Conservation (phyloP, 2,329 filamentous ascomycete species). For the Chaetomiaceae sp. region DNA sequence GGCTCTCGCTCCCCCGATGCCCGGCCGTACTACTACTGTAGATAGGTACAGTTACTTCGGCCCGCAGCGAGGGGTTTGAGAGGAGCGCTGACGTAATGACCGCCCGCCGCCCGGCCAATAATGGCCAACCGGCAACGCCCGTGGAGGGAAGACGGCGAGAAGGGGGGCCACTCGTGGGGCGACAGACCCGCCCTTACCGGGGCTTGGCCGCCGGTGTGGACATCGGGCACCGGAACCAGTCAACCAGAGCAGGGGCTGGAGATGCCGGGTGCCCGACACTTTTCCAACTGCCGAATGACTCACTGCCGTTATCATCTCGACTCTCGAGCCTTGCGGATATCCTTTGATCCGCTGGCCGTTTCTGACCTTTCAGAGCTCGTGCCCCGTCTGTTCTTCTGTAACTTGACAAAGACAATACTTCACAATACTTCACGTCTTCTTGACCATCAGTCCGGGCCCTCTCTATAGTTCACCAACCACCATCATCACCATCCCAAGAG, state of each 20-base stretch:
- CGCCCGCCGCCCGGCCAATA: neutral
- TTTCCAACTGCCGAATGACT: neutral
- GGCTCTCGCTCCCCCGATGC: too few relatives aligned
- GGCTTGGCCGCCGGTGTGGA: neutral
- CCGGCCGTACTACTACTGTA: too few relatives aligned
- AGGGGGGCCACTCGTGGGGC: neutral
- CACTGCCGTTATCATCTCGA: neutral
- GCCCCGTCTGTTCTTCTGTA: neutral
- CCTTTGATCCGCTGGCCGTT: too few relatives aligned
- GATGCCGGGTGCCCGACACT: neutral
- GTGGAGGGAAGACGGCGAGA: neutral
- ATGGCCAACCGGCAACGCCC: neutral
- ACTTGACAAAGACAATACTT: too few relatives aligned
- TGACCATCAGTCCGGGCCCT: too few relatives aligned
- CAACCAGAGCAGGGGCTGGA: neutral
- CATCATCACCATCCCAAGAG: too few relatives aligned
- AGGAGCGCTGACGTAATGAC: constrained; percentile 8
- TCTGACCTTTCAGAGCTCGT: neutral
- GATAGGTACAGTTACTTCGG: too few relatives aligned
- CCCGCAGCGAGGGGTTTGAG: neutral
- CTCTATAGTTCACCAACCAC: neutral
- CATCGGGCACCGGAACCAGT: constrained; percentile 5
- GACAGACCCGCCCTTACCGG: neutral
- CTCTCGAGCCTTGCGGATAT: too few relatives aligned
- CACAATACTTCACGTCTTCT: too few relatives aligned